Percentiles rank a stretch among this genome's conserved stretches.
Evolutionary conservation across 148 eudicot species (phyloP).

Genomic region (Rhododendron griersonianum): DNA sequence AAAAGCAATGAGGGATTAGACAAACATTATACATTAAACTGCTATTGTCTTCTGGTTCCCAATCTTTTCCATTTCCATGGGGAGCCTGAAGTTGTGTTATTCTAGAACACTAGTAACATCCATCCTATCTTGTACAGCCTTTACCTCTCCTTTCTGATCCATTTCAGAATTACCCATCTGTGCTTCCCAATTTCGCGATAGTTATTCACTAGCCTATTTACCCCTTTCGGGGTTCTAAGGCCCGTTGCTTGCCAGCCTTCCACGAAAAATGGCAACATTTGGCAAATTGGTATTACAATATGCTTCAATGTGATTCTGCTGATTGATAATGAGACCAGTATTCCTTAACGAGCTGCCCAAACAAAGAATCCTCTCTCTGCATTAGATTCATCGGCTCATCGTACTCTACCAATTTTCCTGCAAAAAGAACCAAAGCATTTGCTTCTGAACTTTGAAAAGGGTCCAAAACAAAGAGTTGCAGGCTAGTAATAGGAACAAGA

Average conservation of each 20-base stretch:
- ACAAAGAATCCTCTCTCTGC: constrained; percentile 66
- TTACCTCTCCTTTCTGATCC: background rate
- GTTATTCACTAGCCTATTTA: background rate
- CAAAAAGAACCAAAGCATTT: background rate
- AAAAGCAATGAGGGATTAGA: background rate
- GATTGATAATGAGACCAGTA: constrained; percentile 85
- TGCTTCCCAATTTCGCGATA: background rate
- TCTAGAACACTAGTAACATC: background rate
- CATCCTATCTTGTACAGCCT: background rate
- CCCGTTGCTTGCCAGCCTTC: no score
- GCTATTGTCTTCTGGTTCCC: background rate
- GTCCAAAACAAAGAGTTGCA: background rate
- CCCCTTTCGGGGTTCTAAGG: no score
- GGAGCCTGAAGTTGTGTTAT: background rate
- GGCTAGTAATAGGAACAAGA: background rate
- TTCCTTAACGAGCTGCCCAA: constrained; percentile 78
- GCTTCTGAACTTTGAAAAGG: background rate
- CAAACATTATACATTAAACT: background rate
- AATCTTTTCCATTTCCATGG: background rate
- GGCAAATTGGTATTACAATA: background rate
- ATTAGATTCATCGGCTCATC: constrained; percentile 81
- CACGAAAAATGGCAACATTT: background rate
- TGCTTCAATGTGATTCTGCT: constrained; percentile 44
- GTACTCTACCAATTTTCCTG: constrained; percentile 79
- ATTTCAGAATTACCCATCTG: background rate